Evolutionary conservation across 768 basidiomycete genomes (phyloP), one percentile per base, ranked within the genome.

Genomic region (Erythrobasidium yunnanense): DNA sequence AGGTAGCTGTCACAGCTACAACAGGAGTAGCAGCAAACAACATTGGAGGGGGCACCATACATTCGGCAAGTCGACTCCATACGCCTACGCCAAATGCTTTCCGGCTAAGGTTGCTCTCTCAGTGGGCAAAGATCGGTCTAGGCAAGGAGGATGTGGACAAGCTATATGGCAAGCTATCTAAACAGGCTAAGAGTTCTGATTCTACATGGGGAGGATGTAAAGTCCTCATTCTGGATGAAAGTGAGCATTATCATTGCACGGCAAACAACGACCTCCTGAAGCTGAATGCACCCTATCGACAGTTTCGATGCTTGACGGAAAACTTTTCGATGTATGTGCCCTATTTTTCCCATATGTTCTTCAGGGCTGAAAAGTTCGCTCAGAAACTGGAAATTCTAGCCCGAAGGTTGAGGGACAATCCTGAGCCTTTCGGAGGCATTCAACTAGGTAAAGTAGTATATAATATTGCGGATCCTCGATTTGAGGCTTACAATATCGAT

Each of bases 261-360:
- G n/a, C n/a, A n/a, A 45, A 45, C 22, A 20, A 45, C 22, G 22
- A 15, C 42, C 22, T 15, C 15, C 42, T 15, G 42, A 45, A 15
- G 22, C 15, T 45, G 15, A 15, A 20, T 15, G 42, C 42, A 20
- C 15, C 2, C 25, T 4, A 25, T 2, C 29, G 32, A 15, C 66
- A 99, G 93, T 97, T 11, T 97, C 95, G 1, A 99, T 99, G 93
- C 81, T 99, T 6, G 95, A 97, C 55, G 91, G 87, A 0, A 85
- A 86, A 38, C 78, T 92, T 4, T 72, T 72, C 60, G 70, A 29
- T 15, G 42, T 45, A n/a, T n/a, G 42, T 15, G 42, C 22, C 22
- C 42, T 15, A 45, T 20, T 45, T 15, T 15, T 20, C 22, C 42
- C 42, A 20, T 15, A 45, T 45, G 15, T 15, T 45, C 42, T 15